Evolutionary conservation across 164 flowering plant genomes (phyloP).

Genomic region (Saururus chinensis): DNA sequence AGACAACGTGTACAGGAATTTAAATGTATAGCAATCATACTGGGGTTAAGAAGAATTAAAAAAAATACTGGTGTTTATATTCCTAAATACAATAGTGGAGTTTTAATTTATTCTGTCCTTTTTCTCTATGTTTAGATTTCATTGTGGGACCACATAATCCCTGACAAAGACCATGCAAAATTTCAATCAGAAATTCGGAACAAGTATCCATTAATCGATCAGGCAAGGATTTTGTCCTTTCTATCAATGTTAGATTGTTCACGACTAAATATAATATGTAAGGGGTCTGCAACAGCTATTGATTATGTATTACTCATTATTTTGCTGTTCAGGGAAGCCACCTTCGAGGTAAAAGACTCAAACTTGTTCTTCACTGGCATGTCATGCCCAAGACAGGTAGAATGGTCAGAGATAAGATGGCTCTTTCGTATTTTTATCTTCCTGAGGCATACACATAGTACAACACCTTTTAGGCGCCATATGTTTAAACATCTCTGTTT

Average conservation of each 20-base stretch:
- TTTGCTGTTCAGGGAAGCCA: slow-evolving; percentile 19
- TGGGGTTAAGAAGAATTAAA: too few species aligned
- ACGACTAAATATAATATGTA: not conserved
- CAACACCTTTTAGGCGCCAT: not conserved
- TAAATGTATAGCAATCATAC: too few species aligned
- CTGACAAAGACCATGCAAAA: slow-evolving; percentile 10
- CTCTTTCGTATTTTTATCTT: slow-evolving; percentile 10
- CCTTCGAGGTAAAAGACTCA: slow-evolving; percentile 15
- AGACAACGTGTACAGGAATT: too few species aligned
- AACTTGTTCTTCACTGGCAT: slow-evolving; percentile 17
- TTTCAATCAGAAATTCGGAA: slow-evolving; percentile 2
- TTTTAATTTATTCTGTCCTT: not conserved
- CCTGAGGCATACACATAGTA: slow-evolving; percentile 13
- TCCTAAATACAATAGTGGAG: too few species aligned
- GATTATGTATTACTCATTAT: slow-evolving; percentile 1
- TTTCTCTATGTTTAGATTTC: slow-evolving; percentile 9
- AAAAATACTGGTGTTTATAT: too few species aligned
- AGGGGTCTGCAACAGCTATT: not conserved
- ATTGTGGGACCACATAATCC: slow-evolving; percentile 18
- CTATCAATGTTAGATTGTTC: not conserved
- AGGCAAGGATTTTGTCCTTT: slow-evolving; percentile 4
- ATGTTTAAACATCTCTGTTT: not conserved
- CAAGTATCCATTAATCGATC: slow-evolving; percentile 13
- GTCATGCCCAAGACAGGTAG: slow-evolving; percentile 19
- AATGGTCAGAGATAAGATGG: slow-evolving; percentile 11